Percentiles rank a stretch among this genome's conserved stretches.
phyloP scores from a whole-genome alignment of 2,329 filamentous ascomycete genomes.

The Beauveria bassiana region DNA sequence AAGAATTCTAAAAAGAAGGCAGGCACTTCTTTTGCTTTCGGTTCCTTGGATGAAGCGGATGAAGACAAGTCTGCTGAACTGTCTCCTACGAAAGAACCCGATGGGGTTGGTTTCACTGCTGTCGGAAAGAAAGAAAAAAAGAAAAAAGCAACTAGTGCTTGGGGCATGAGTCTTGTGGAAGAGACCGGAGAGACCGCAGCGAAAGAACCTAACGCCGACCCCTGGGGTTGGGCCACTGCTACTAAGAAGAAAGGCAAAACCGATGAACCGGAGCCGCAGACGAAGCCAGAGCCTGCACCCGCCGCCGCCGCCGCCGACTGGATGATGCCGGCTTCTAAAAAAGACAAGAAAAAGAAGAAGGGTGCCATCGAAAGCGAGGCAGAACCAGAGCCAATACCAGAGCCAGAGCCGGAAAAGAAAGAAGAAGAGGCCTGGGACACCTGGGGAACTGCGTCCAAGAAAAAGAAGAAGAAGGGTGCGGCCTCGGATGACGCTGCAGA shows the following conservation, averaged over 20 bases:
- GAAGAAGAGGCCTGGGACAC: slow-evolving; percentile 25
- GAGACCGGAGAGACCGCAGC: slow-evolving; percentile 23
- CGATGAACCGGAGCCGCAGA: slow-evolving; percentile 18
- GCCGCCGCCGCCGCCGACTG: slow-evolving; percentile 19
- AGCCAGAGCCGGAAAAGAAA: slow-evolving; percentile 23
- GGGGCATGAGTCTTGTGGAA: slow-evolving; percentile 27
- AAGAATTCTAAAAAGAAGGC: slow-evolving; percentile 44
- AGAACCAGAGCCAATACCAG: slow-evolving; percentile 15
- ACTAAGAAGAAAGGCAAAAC: slow-evolving; percentile 35
- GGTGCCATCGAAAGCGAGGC: slow-evolving; percentile 18
- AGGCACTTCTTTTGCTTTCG: slow-evolving; percentile 39
- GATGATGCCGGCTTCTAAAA: slow-evolving; percentile 21
- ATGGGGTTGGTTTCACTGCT: slow-evolving; percentile 23
- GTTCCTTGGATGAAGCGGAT: slow-evolving; percentile 32
- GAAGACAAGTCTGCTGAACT: slow-evolving; percentile 28
- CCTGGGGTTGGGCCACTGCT: slow-evolving; percentile 30
- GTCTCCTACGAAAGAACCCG: slow-evolving; percentile 25
- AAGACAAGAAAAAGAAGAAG: slow-evolving; percentile 33
- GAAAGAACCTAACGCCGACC: slow-evolving; percentile 22
- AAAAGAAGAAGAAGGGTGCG: slow-evolving; percentile 25
- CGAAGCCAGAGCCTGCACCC: slow-evolving; percentile 18
- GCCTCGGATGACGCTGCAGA: slow-evolving; percentile 11
- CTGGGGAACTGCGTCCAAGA: slow-evolving; percentile 20
- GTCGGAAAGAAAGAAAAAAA: slow-evolving; percentile 35
- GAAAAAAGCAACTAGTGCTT: slow-evolving; percentile 28